Base-by-base conservation (phyloP, 768 basidiomycete genomes). In the Lactarius hengduanensis region DNA sequence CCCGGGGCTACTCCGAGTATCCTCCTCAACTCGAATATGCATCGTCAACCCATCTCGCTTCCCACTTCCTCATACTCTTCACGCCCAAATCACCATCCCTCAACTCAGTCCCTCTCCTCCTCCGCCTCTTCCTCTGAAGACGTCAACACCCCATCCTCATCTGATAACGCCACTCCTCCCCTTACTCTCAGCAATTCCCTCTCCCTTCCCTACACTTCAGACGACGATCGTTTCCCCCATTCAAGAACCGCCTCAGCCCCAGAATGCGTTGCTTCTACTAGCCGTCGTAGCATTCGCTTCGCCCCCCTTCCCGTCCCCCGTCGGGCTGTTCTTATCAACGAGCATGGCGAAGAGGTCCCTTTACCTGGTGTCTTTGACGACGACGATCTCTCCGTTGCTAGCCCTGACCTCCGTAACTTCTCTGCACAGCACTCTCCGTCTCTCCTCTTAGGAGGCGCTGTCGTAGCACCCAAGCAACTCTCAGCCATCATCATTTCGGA, bases 221-320 rank as follows among this genome's bases (percentile, higher is more conserved):
- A 61, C 36, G 65, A 61, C 18, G 64, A 68, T 41, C 64, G 40
- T 28, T 6, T 53, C n/a, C 43, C n/a, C 16, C 64, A 22, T 4
- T 13, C 56, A 41, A 68, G 55, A 61, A 57, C 45, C 26, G 47
- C 38, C 22, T 65, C 64, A 2, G 45, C 54, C 2, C 54, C 54
- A 3, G 64, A 65, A 26, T 61, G 18, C 28, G 13, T 36, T 45
- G 28, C 47, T 41, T 59, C 64, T 5, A 53, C 22, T 53, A 68
- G 72, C 10, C 59, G 58, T 47, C 74, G 75, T 38, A 77, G 78
- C 57, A 94, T 95, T 66, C 85, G 90, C 67, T 95, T 95, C 69
- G 93, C 94, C 0, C 94, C 94, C 1, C 83, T 95, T 20, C 94
- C 94, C 1, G 89, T 91, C 71, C 90, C 91, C 1, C 80, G 84